Conservation (phyloP, 2,329 filamentous ascomycete species). For the Mycocentrospora acerina region DNA sequence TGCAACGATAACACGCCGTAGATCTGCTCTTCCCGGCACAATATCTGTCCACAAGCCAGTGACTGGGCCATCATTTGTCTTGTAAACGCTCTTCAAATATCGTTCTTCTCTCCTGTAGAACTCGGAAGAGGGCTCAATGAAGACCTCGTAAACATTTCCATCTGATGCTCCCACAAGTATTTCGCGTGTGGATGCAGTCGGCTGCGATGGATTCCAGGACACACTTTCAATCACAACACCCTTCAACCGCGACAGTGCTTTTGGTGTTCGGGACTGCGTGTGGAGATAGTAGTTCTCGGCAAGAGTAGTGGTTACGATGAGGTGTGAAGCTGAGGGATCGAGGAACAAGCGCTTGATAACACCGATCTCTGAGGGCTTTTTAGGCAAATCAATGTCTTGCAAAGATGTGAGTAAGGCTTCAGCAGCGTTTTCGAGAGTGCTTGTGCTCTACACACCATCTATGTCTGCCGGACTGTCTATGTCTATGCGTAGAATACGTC, state of each 20-base stretch:
- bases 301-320: conserved; percentile 85
- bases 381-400: conserved; percentile 92
- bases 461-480: conserved; percentile 92
- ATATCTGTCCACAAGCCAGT: conserved; percentile 84
- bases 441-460: conserved; percentile 54
- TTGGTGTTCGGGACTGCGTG: conserved; percentile 86
- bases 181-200: conserved; percentile 91
- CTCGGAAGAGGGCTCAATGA: conserved; percentile 90
- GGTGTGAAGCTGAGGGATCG: conserved; percentile 91
- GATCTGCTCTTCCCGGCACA: conserved; percentile 67
- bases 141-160: conserved; percentile 92
- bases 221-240: conserved; percentile 86
- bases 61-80: conserved; percentile 77
- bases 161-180: conserved; percentile 91
- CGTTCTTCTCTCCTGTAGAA: conserved; percentile 96
- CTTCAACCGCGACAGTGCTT: conserved; percentile 77
- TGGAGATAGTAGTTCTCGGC: conserved; percentile 99
- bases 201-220: conserved; percentile 91
- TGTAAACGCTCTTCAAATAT: conserved; percentile 82
- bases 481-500: conserved; percentile 90
- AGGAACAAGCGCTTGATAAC: conserved; percentile 96
- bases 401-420: conserved; percentile 11
- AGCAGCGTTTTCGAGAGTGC: neutral
- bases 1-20: conserved; percentile 75
- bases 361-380: conserved; percentile 86